Base-by-base conservation (phyloP, 768 basidiomycete genomes). In the Postia placenta region DNA sequence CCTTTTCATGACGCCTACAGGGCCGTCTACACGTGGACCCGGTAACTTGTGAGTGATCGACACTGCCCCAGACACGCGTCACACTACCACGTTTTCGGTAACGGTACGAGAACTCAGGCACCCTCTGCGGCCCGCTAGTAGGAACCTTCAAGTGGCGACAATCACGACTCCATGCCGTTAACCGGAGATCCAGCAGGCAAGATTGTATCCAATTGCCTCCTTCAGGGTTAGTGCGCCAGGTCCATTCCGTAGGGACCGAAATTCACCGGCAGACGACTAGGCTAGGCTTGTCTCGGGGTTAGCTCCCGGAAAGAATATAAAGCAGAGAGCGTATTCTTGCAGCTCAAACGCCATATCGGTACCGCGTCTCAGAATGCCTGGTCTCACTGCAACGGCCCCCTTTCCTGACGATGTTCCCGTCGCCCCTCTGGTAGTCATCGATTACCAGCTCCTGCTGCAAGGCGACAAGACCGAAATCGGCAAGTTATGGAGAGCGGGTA, bases 401-500 rank as follows among this genome's bases (percentile, higher is more conserved):
- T 83, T 81, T 57, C 80, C 82, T 1, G 62, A 67, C 14, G 68
- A 79, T 54, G 64, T 77, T 30, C 74, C 73, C 9, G 76, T 76
- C 2, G 77, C 79, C 54, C 76, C 79, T 0, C 64, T 83, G 24
- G 68, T 80, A 22, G 60, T 82, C 42, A 67, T 83, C 36, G 80
- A 82, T 65, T 83, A 75, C 49, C 58, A 66, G 19, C 67, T 79
- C 5, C 60, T 84, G 43, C 63, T 68, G 35, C 64, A 64, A 0
- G 60, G 72, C 0, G 70, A 80, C 46, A 43, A 56, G 4, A 36
- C 53, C 4, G 81, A 83, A 57, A 69, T 74, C 6, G 69, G 75
- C 28, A 68, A 65, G 42, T 69, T 85, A 1, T 82, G 77, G 76
- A 63, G 73, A 41, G 81, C 81, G 1, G 77, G 74, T 6, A 81